Percentiles rank a stretch among this genome's conserved stretches.
phyloP scores from a whole-genome alignment of 352 stramenopile genomes.

The Plasmopara halstedii region DNA sequence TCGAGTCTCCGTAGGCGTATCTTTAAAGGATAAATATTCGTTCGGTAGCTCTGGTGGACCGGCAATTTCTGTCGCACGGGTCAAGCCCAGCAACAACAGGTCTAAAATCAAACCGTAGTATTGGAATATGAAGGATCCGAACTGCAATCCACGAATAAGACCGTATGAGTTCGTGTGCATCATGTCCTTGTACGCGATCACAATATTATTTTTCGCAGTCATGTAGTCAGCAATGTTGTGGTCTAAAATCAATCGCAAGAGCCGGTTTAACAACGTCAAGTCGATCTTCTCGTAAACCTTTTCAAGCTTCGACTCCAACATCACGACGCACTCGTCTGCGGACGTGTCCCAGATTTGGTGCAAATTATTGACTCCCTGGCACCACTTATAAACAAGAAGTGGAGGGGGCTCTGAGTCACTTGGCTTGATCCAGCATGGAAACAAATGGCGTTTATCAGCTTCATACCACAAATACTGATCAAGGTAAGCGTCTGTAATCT shows the following conservation, averaged over 20 bases:
- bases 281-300: slow-evolving; percentile 99
- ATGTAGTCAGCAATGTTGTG: slow-evolving; percentile 99
- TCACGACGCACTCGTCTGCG: slow-evolving; percentile 97
- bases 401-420: slow-evolving; percentile 98
- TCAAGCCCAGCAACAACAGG: slow-evolving; percentile 96
- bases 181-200: slow-evolving; percentile 99
- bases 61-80: slow-evolving; percentile 96
- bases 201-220: slow-evolving; percentile 99
- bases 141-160: slow-evolving; percentile 97
- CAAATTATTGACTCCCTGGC: slow-evolving; percentile 99
- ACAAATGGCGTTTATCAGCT: slow-evolving; percentile 99
- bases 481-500: slow-evolving; percentile 99
- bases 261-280: slow-evolving; percentile 96
- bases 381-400: slow-evolving; percentile 99
- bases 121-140: slow-evolving; percentile 96
- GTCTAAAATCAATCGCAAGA: slow-evolving; percentile 98
- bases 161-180: slow-evolving; percentile 99
- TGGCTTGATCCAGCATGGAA: slow-evolving; percentile 99
- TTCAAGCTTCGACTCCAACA: slow-evolving; percentile 98
- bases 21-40: slow-evolving; percentile 97
- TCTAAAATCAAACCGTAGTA: slow-evolving; percentile 99
- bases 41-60: slow-evolving; percentile 96
- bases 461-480: slow-evolving; percentile 99
- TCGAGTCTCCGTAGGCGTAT: slow-evolving; percentile 94
- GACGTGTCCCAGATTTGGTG: slow-evolving; percentile 98